These are phyloP conservation scores for Rhizopogon sp. DNA, from an alignment of 768 basidiomycete species.

Conservation along the genomic window DNA sequence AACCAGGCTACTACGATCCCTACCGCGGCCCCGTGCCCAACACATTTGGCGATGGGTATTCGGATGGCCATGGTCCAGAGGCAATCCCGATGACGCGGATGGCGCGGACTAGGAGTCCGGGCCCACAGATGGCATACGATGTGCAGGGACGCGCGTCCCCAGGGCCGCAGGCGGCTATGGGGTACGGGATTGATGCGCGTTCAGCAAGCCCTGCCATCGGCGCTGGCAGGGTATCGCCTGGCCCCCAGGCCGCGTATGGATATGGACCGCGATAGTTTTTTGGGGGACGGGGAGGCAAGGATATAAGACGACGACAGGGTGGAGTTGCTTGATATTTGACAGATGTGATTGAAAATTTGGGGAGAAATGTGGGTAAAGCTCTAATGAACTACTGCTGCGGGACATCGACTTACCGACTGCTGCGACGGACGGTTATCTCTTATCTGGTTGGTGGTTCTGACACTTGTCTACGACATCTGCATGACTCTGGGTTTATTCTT, in stretches of 20 bases:
- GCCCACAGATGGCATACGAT: slow-evolving; percentile 36
- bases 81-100: slow-evolving; percentile 76
- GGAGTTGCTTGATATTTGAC: background rate
- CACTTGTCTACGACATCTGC: slow-evolving; percentile 2
- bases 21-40: slow-evolving; percentile 74
- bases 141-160: slow-evolving; percentile 32
- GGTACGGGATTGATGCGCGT: slow-evolving; percentile 28
- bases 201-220: slow-evolving; percentile 23
- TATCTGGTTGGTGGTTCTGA: slow-evolving; percentile 18
- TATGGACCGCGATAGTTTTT: slow-evolving; percentile 25
- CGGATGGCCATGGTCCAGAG: slow-evolving; percentile 39
- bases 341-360: slow-evolving; percentile 7
- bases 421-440: slow-evolving; percentile 12
- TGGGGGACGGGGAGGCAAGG: background rate
- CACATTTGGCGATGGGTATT: slow-evolving; percentile 43
- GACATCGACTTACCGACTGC: slow-evolving; percentile 6
- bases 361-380: slow-evolving; percentile 8
- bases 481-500: slow-evolving; percentile 9
- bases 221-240: slow-evolving; percentile 38
- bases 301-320: background rate
- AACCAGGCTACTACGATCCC: slow-evolving; percentile 65
- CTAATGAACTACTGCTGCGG: slow-evolving; percentile 10
- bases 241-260: slow-evolving; percentile 42
- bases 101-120: slow-evolving; percentile 35
- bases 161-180: slow-evolving; percentile 36